phyloP scores from a whole-genome alignment of 2,329 filamentous ascomycete genomes.

The Sphaerostilbella broomeana region DNA sequence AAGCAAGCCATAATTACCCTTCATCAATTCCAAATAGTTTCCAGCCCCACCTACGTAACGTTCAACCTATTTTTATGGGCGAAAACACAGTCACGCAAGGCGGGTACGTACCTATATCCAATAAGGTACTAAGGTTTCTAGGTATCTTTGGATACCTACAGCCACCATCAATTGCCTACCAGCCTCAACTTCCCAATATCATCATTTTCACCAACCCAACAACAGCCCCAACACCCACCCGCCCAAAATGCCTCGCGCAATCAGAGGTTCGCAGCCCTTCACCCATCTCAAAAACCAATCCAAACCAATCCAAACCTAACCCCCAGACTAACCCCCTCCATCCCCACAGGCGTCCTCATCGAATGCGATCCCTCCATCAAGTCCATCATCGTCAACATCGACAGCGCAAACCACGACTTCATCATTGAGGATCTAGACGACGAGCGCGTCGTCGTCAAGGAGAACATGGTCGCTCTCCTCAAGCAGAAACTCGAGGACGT shows the following conservation, averaged over 20 bases:
- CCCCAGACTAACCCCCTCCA: slow-evolving; percentile 4
- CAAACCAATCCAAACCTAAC: background rate
- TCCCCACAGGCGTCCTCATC: slow-evolving; percentile 58
- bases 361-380: slow-evolving; percentile 84
- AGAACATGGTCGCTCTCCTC: slow-evolving; percentile 61
- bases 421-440: slow-evolving; percentile 79
- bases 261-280: slow-evolving; percentile 39
- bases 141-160: too few relatives aligned
- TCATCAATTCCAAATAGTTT: too few relatives aligned
- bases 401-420: slow-evolving; percentile 62
- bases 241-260: slow-evolving; percentile 48
- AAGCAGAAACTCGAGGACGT: slow-evolving; percentile 66
- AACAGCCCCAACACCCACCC: background rate
- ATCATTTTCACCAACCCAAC: too few relatives aligned
- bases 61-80: too few relatives aligned
- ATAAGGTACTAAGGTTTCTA: too few relatives aligned
- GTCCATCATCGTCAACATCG: slow-evolving; percentile 73
- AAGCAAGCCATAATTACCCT: too few relatives aligned
- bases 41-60: too few relatives aligned
- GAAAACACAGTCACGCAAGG: too few relatives aligned
- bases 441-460: slow-evolving; percentile 67
- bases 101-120: too few relatives aligned
- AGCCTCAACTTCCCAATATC: too few relatives aligned
- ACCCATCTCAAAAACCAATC: too few relatives aligned
- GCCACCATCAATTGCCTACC: too few relatives aligned